phyloP scores from a whole-genome alignment of 352 stramenopile genomes.

The Phytophthora nicotianae region DNA sequence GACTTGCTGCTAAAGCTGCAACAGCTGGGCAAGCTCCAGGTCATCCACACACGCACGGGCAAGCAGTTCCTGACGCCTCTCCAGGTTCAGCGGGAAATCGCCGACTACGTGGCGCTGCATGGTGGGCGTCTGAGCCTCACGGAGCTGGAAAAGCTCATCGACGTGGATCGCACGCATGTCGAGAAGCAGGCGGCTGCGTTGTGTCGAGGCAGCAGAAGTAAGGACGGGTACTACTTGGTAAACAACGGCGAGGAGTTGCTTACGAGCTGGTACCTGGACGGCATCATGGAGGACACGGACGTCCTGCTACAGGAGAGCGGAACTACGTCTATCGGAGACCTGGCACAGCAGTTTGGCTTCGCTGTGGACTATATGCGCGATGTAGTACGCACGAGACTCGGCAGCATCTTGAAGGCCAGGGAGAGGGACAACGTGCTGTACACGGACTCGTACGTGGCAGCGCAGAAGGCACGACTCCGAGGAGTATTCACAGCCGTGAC shows the following conservation, averaged over 20 bases:
- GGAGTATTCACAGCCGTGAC: conserved; percentile 71
- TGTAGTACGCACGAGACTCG: conserved; percentile 66
- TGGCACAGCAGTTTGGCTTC: conserved; percentile 85
- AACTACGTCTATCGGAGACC: conserved; percentile 64
- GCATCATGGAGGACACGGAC: conserved; percentile 85
- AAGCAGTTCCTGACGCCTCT: conserved; percentile 81
- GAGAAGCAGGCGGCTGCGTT: conserved; percentile 65
- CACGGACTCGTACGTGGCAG: conserved; percentile 74
- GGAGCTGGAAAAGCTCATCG: conserved; percentile 69
- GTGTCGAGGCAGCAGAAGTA: conserved; percentile 34
- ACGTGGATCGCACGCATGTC: conserved; percentile 76
- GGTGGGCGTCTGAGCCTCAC: conserved; percentile 68
- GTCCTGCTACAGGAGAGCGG: conserved; percentile 76
- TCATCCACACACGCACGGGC: conserved; percentile 81
- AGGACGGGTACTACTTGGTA: conserved; percentile 58
- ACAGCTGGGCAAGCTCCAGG: conserved; percentile 72
- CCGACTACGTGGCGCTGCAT: conserved; percentile 71
- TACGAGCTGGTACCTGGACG: conserved; percentile 83
- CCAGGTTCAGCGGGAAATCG: conserved; percentile 77
- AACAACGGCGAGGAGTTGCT: conserved; percentile 82
- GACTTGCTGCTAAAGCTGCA: conserved; percentile 82
- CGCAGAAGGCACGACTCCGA: conserved; percentile 66
- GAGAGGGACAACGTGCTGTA: conserved; percentile 75
- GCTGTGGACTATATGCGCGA: conserved; percentile 85
- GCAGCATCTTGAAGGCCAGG: conserved; percentile 64